These are phyloP conservation scores for Candolleomyces eurysporus DNA, from an alignment of 768 basidiomycete species.

Conservation along the genomic window DNA sequence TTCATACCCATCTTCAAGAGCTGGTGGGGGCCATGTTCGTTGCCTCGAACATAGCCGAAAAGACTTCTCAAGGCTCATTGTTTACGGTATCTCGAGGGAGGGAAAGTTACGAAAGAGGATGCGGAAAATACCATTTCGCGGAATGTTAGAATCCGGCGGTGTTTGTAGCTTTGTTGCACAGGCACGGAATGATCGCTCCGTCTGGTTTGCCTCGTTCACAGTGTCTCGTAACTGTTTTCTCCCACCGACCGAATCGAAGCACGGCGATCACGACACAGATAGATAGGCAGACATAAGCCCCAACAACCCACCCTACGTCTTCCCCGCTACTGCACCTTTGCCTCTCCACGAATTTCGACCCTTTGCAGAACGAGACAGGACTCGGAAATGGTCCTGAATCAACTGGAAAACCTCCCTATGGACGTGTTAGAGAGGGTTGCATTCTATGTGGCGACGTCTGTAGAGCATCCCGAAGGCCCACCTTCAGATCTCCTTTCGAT, in stretches of 20 bases:
- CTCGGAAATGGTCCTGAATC: background rate
- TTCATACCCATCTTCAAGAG: no score
- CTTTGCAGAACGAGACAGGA: background rate
- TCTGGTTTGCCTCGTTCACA: background rate
- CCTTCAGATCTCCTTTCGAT: conserved; percentile 38
- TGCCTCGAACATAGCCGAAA: no score
- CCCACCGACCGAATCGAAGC: conserved; percentile 15
- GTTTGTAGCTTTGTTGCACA: no score
- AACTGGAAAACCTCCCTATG: background rate
- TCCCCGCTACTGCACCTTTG: background rate
- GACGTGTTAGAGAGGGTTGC: background rate
- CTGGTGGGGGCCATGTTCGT: no score
- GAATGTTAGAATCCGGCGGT: no score
- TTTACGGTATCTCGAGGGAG: no score
- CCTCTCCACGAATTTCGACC: background rate
- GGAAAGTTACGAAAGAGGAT: no score
- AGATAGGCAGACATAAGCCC: background rate
- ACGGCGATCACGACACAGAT: conserved; percentile 26
- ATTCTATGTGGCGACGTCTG: background rate
- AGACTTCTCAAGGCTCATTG: no score
- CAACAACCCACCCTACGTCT: background rate
- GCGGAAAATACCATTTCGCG: no score
- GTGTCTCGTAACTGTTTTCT: background rate
- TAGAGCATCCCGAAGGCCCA: conserved; percentile 28
- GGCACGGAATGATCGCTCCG: background rate